Evolutionary conservation across 129 eudicot species (phyloP).

Genomic region (Calendula officinalis): DNA sequence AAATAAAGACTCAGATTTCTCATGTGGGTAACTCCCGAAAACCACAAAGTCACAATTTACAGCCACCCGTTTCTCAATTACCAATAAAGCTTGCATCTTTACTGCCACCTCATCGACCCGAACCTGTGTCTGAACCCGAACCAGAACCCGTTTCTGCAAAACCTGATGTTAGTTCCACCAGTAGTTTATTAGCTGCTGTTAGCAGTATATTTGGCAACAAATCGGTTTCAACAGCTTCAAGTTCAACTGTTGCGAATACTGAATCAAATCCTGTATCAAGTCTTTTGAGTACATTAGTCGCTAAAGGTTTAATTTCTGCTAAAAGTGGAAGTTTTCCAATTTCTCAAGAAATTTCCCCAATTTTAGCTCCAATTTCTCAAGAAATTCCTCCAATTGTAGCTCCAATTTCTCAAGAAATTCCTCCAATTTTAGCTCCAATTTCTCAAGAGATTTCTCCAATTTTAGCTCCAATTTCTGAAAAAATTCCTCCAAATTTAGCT

Average conservation of each 20-base stretch:
- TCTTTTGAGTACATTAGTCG: constrained; percentile 72
- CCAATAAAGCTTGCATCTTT: constrained; percentile 39
- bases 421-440: no score
- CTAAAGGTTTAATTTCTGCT: constrained; percentile 76
- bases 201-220: constrained; percentile 47
- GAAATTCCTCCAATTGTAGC: no score
- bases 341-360: no score
- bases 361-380: no score
- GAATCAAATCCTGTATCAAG: constrained; percentile 58
- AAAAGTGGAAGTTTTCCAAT: no score
- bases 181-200: constrained; percentile 63
- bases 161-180: constrained; percentile 29
- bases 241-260: constrained; percentile 23
- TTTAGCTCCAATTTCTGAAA: no score
- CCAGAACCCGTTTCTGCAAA: constrained; percentile 11
- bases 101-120: constrained; percentile 36
- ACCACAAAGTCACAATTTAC: constrained; percentile 34
- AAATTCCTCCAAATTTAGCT: not conserved
- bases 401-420: no score
- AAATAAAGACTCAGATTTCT: constrained; percentile 28
- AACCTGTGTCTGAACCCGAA: constrained; percentile 37
- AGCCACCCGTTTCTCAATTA: constrained; percentile 26
- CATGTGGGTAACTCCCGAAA: constrained; percentile 31
- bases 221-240: constrained; percentile 34
- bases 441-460: no score